Evolutionary conservation across 768 basidiomycete genomes (phyloP), one percentile per base, ranked within the genome.

Genomic region (Suillus discolor): DNA sequence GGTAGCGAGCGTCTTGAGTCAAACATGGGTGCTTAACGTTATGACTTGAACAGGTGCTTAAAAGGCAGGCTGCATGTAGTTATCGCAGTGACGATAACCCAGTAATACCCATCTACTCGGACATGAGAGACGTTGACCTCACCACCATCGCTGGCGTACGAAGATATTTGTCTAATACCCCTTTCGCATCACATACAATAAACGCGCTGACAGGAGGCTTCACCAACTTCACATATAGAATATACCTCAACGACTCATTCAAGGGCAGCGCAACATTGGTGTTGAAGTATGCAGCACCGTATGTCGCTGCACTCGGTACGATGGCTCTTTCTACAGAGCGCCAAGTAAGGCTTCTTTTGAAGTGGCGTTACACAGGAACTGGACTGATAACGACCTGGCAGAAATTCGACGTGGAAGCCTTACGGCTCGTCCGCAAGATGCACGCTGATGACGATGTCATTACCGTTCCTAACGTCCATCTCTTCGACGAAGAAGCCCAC

Each of bases 161-260:
- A 41, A 68, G 65, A 18, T 90, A 88, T 69, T 79, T 90, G 44
- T 63, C 75, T 12, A 65, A 71, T n/a, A 84, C 85, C 0, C 77
- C 81, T 6, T 89, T 86, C 69, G 79, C 83, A 18, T 79, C 81
- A 65, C 73, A 74, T 31, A 71, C 70, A 4, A 76, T 84, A 31
- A 73, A 73, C 7, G 66, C 72, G 11, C 80, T 90, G 28, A 74
- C 78, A 5, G 89, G 89, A 2, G 89, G 89, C 7, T 61, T 39
- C 25, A 80, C 79, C 38, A 90, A 89, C 74, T 90, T 83, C 72
- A 73, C 81, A n/a, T 91, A 81, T 71, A 83, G 89, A 38, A 70
- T 90, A n/a, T 71, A 72, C 39, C 79, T 89, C 51, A 68, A 66
- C 18, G 67, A 59, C 41, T 79, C 81, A 11, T 77, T 83, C 64